These are phyloP conservation scores for Vanrija humicola DNA, from an alignment of 1,284 basidiomycete genomes.

Conservation along the genomic window DNA sequence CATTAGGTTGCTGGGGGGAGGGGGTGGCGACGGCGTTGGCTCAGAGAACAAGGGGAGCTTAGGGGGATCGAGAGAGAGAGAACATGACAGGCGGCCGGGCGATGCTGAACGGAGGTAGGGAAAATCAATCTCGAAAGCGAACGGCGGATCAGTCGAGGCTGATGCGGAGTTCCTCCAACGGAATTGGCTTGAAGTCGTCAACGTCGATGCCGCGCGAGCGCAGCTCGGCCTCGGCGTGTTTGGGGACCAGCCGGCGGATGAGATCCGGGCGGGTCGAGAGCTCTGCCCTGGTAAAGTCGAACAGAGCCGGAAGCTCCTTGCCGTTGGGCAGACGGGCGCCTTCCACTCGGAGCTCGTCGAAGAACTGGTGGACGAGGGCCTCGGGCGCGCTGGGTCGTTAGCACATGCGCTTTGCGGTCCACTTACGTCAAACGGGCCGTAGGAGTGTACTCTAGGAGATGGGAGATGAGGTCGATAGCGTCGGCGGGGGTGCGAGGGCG, in stretches of 20 bases:
- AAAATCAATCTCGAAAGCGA: not conserved
- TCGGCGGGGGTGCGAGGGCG: slow-evolving; percentile 92
- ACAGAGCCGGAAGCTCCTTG: slow-evolving; percentile 88
- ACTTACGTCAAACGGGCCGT: slow-evolving; percentile 69
- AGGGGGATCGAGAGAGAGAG: slow-evolving; percentile 4
- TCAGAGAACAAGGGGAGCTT: slow-evolving; percentile 7
- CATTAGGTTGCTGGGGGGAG: slow-evolving; percentile 5
- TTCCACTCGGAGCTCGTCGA: slow-evolving; percentile 87
- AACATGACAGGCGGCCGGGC: slow-evolving; percentile 14
- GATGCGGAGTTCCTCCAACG: slow-evolving; percentile 84
- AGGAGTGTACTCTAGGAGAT: slow-evolving; percentile 95
- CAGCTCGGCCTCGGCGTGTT: slow-evolving; percentile 83
- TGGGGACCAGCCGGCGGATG: slow-evolving; percentile 83
- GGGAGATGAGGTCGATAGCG: slow-evolving; percentile 92
- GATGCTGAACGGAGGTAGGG: slow-evolving; percentile 14
- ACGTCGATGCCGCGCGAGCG: slow-evolving; percentile 79
- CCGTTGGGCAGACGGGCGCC: slow-evolving; percentile 94
- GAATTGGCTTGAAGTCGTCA: slow-evolving; percentile 90
- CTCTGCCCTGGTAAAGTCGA: slow-evolving; percentile 96
- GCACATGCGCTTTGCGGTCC: not conserved
- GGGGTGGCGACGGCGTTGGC: not conserved
- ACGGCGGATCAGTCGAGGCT: slow-evolving; percentile 62
- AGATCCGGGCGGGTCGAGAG: slow-evolving; percentile 93
- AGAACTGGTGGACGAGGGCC: slow-evolving; percentile 94
- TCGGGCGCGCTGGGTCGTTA: slow-evolving; percentile 63